Evolutionary conservation across 192 early-diverging fungal species (phyloP).

Genomic region (Entrophospora sp.): DNA sequence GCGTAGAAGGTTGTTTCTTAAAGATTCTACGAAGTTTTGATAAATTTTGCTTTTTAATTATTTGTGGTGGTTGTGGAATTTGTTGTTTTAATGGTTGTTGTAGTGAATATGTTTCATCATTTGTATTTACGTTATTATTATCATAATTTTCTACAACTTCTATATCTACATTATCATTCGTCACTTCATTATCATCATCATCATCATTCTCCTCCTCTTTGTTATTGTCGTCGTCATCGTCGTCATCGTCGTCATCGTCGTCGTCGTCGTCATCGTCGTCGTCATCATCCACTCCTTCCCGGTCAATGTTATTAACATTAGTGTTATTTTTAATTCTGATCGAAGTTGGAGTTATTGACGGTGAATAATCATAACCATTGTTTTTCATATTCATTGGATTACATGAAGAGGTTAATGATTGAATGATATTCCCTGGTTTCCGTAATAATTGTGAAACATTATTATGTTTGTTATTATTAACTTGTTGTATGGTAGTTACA

Average conservation of each 20-base stretch:
- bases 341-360: not conserved
- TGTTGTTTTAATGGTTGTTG: not conserved
- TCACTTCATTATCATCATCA: too few relatives aligned
- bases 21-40: too few relatives aligned
- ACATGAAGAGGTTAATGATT: constrained; percentile 2
- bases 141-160: not conserved
- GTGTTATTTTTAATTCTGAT: too few relatives aligned
- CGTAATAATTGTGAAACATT: not conserved
- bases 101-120: not conserved
- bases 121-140: not conserved
- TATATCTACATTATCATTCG: not conserved
- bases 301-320: too few relatives aligned
- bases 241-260: too few relatives aligned
- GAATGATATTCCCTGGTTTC: not conserved
- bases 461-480: not conserved
- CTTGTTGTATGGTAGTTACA: not conserved
- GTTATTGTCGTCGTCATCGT: too few relatives aligned
- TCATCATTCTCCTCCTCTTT: too few relatives aligned
- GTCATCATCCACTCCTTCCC: too few relatives aligned
- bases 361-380: not conserved
- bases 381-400: not conserved
- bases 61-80: too few relatives aligned
- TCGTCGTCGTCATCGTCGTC: too few relatives aligned
- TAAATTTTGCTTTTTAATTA: too few relatives aligned
- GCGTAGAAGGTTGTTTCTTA: too few relatives aligned